phyloP scores from a whole-genome alignment of 768 basidiomycete species.

The Boletellus ananas region DNA sequence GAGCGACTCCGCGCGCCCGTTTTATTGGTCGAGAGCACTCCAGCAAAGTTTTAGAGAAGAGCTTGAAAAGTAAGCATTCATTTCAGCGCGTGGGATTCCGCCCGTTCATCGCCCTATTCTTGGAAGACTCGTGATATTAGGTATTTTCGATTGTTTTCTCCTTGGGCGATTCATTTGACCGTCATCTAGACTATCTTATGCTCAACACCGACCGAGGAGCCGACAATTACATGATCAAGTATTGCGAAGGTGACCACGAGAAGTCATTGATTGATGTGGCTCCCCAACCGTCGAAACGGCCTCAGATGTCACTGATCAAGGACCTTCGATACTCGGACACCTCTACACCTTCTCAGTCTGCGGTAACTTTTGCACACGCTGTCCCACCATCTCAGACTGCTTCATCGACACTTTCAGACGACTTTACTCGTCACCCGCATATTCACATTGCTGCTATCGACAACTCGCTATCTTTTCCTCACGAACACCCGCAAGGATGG shows the following conservation, averaged over 20 bases:
- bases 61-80: constrained; percentile 67
- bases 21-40: constrained; percentile 78
- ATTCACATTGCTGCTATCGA: constrained; percentile 93
- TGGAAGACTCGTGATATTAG: constrained; percentile 75
- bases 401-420: constrained; percentile 31
- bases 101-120: constrained; percentile 10
- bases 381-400: constrained; percentile 34
- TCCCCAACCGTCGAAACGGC: constrained; percentile 61
- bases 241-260: constrained; percentile 77
- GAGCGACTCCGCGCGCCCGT: constrained; percentile 52
- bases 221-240: constrained; percentile 93
- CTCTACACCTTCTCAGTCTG: constrained; percentile 36
- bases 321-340: constrained; percentile 54
- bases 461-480: constrained; percentile 89
- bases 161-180: constrained; percentile 3
- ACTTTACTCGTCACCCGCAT: constrained; percentile 65
- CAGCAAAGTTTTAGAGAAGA: constrained; percentile 85
- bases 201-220: constrained; percentile 85
- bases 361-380: constrained; percentile 38
- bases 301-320: constrained; percentile 71
- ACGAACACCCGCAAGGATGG: constrained; percentile 82
- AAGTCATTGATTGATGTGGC: constrained; percentile 76
- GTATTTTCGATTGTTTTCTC: constrained; percentile 32
- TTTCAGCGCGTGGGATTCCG: neutral
- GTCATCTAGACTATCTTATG: constrained; percentile 74